Percentiles rank a stretch among this genome's conserved stretches.
phyloP scores from a whole-genome alignment of 83 land plant genomes.

The Diphasiastrum complanatum region DNA sequence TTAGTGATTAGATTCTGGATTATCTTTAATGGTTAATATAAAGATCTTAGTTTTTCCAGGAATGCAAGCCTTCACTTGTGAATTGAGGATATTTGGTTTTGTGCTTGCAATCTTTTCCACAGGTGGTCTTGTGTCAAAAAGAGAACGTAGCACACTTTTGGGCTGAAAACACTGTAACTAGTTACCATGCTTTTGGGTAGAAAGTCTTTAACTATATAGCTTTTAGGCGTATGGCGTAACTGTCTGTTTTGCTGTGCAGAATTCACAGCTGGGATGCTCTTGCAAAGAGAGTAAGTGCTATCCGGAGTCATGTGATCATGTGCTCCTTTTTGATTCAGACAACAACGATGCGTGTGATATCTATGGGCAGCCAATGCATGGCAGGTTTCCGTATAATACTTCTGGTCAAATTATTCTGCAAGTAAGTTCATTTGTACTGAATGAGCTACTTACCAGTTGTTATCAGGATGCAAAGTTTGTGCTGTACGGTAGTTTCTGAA shows the following conservation, averaged over 20 bases:
- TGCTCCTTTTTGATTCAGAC: conserved; percentile 79
- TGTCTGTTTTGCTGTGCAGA: conserved; percentile 40
- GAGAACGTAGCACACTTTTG: too few relatives aligned
- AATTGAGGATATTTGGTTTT: too few relatives aligned
- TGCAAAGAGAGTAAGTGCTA: conserved; percentile 47
- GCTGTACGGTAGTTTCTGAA: too few relatives aligned
- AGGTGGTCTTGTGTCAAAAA: too few relatives aligned
- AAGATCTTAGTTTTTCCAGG: too few relatives aligned
- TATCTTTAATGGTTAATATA: too few relatives aligned
- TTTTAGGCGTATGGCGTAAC: neutral
- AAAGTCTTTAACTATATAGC: neutral
- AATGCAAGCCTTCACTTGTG: too few relatives aligned
- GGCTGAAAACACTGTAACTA: too few relatives aligned
- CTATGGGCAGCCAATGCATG: conserved; percentile 67
- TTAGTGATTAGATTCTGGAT: too few relatives aligned
- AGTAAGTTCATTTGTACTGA: conserved; percentile 37
- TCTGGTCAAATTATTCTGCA: conserved; percentile 67
- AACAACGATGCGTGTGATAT: conserved; percentile 76
- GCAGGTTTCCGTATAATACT: conserved; percentile 85
- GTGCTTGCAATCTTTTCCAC: too few relatives aligned
- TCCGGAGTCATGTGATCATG: conserved; percentile 78
- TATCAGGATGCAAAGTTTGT: too few relatives aligned
- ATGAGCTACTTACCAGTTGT: too few relatives aligned
- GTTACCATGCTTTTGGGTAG: neutral
- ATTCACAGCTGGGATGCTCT: conserved; percentile 71